Evolutionary conservation across 1,284 basidiomycete species (phyloP), one percentile per base, ranked within the genome.

Genomic region (Psilocybe mexicana): DNA sequence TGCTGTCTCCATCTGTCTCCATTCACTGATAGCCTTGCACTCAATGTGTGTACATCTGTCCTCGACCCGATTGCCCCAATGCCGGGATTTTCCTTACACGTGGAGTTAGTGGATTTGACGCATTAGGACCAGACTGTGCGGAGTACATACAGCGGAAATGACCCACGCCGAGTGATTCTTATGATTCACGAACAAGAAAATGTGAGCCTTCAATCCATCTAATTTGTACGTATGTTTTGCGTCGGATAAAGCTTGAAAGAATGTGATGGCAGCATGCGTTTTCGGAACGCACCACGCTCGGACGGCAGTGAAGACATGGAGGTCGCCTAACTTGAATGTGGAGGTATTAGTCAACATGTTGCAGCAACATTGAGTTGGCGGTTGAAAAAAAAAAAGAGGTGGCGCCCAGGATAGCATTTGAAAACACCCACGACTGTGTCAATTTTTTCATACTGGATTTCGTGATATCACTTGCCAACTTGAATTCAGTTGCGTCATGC

Each of bases 21-120:
- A 51, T 52, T 24, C 8, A 43, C 40, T 43, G 36, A 53, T 28
- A 35, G 38, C 50, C 55, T 52, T 30, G 43, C 55, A 45, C 23
- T 43, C 4, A 47, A 23, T 43, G 43, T 25, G 35, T 59, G 43
- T 44, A 7, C 6, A 53, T 42, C 43, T 40, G 24, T 43, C 28
- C 11, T 55, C 28, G 24, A 55, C 26, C 38, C 36, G 35, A 50
- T 58, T 40, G 25, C 47, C 51, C n/a, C 40, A 18, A 52, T 42
- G 30, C 58, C 52, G 53, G 47, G 40, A 33, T 30, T 26, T 44
- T n/a, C 57, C 57, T 43, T 44, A 28, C 52, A 52, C 40, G 51
- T 49, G 52, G 59, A 48, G 38, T n/a, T 5, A 40, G 38, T 40
- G 38, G 38, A 40, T 40, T 40, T 40, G 11, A 40, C 38, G 14